A percentile compares a stretch with the other conserved stretches of the same genome.
Evolutionary conservation across 2,329 filamentous ascomycete species (phyloP).

Genomic region (Ophidiomyces ophidiicola): DNA sequence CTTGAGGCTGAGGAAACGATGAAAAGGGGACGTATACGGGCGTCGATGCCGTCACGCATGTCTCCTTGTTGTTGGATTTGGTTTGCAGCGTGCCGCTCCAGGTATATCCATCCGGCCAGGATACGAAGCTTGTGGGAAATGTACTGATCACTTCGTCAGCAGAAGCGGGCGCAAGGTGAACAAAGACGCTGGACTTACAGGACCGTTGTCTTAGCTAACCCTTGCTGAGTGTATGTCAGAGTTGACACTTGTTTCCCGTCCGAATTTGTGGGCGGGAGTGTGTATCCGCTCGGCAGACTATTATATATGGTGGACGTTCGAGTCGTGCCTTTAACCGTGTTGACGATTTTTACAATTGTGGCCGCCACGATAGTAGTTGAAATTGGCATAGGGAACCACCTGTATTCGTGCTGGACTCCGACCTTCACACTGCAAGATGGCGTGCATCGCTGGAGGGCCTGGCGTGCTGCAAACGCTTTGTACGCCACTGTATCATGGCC

Average conservation of each 20-base stretch:
- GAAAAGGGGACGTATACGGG: neutral
- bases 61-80: neutral
- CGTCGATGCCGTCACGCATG: neutral
- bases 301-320: slow-evolving; percentile 3
- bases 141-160: neutral
- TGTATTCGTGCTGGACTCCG: neutral
- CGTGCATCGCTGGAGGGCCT: neutral
- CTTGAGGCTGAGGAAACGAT: neutral
- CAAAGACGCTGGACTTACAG: neutral
- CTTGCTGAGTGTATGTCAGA: slow-evolving; percentile 5
- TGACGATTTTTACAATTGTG: slow-evolving; percentile 2
- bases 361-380: slow-evolving; percentile 4
- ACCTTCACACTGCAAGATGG: slow-evolving; percentile 1
- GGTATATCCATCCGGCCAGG: slow-evolving; percentile 3
- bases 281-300: slow-evolving; percentile 2
- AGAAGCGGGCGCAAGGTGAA: neutral
- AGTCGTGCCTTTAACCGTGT: neutral
- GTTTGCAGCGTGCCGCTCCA: slow-evolving; percentile 1
- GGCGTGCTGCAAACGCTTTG: neutral
- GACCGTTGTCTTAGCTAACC: slow-evolving; percentile 3
- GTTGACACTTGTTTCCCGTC: slow-evolving; percentile 3
- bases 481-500: no score
- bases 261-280: neutral
- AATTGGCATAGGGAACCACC: neutral
- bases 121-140: slow-evolving; percentile 3